Evolutionary conservation across 305 asterid genomes (phyloP).

Genomic region (Rubia peregrina): DNA sequence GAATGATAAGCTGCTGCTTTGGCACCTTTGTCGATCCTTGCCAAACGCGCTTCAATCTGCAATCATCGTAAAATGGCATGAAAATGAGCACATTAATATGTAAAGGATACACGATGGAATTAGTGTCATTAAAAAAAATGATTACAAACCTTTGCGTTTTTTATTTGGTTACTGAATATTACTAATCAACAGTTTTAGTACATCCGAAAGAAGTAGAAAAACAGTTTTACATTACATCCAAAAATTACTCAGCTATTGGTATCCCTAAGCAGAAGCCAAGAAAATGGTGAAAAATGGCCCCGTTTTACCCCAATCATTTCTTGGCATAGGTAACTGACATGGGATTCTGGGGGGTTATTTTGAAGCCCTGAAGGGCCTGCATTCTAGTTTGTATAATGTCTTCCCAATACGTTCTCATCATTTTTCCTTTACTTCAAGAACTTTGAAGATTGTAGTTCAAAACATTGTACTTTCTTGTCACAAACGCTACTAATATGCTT

Average conservation of each 20-base stretch:
- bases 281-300: too few species aligned
- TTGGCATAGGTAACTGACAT: slow-evolving; percentile 86
- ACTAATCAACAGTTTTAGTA: background rate
- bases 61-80: background rate
- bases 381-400: too few species aligned
- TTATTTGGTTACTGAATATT: too few species aligned
- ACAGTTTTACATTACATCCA: background rate
- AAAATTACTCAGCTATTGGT: slow-evolving; percentile 1
- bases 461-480: too few species aligned
- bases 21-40: slow-evolving; percentile 49
- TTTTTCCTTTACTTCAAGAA: too few species aligned
- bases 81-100: background rate
- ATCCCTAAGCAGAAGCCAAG: background rate
- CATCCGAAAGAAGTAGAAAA: too few species aligned
- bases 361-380: slow-evolving; percentile 93
- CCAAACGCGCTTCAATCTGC: slow-evolving; percentile 59
- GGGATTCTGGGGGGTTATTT: slow-evolving; percentile 75
- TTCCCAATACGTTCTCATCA: too few species aligned
- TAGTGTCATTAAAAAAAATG: background rate
- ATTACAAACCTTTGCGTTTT: slow-evolving; percentile 41
- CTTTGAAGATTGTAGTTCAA: too few species aligned
- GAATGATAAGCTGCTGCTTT: slow-evolving; percentile 86
- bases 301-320: slow-evolving; percentile 30
- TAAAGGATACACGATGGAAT: background rate
- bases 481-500: too few species aligned